Evolutionary conservation across 371 early-diverging fungal species (phyloP).

Genomic region (Amoeboradix gromovi): DNA sequence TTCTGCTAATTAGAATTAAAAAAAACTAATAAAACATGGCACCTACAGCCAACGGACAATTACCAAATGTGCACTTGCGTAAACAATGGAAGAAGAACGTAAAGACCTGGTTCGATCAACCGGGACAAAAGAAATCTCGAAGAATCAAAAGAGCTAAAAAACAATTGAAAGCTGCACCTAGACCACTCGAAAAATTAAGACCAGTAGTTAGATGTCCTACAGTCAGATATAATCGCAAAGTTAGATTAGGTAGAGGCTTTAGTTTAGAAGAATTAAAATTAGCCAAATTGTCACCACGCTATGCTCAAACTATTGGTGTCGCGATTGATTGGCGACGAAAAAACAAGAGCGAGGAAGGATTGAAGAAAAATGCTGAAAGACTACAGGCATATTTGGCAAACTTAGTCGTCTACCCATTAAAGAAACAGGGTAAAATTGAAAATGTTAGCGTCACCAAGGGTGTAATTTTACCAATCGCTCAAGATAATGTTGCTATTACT

Average conservation of each 20-base stretch:
- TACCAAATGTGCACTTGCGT: conserved; percentile 94
- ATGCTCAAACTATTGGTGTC: conserved; percentile 89
- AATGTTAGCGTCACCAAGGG: too few relatives aligned
- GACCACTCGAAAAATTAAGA: conserved; percentile 86
- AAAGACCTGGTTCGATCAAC: conserved; percentile 98
- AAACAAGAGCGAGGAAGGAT: conserved; percentile 82
- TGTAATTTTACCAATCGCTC: too few relatives aligned
- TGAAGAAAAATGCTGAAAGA: conserved; percentile 80
- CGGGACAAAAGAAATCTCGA: conserved; percentile 74
- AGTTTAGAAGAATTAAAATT: conserved; percentile 92
- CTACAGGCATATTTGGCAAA: conserved; percentile 81
- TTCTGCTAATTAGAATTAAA: too few relatives aligned
- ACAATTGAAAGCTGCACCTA: conserved; percentile 84
- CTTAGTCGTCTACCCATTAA: conserved; percentile 75
- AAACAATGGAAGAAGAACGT: conserved; percentile 95
- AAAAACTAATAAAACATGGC: too few relatives aligned
- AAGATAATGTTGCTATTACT: too few relatives aligned
- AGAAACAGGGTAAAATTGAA: too few relatives aligned
- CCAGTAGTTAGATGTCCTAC: conserved; percentile 95
- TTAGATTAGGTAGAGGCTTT: conserved; percentile 95
- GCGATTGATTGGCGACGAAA: conserved; percentile 93
- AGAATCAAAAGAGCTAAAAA: conserved; percentile 63
- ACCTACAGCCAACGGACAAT: too few relatives aligned
- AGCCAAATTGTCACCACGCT: conserved; percentile 75
- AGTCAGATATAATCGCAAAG: conserved; percentile 93